Conservation (phyloP, 257 asterid species). For the Nemophila menziesii region DNA sequence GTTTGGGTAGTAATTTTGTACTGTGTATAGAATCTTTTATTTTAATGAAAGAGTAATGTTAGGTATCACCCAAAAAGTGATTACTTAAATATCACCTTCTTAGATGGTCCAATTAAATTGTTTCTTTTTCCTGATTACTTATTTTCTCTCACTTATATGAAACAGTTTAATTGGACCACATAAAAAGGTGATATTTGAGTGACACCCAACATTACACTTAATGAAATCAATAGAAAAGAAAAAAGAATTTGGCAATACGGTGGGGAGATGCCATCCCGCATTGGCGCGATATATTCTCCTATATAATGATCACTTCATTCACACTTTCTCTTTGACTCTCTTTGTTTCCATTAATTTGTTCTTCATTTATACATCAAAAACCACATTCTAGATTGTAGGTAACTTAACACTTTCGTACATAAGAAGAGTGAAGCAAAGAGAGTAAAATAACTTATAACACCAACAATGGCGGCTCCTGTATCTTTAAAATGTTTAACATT, state of each 20-base stretch:
- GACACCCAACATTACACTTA: no score
- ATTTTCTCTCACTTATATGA: no score
- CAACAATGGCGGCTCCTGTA: slow-evolving; percentile 41
- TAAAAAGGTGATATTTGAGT: no score
- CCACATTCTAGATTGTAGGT: background rate
- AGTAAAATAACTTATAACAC: background rate
- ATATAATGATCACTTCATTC: slow-evolving; percentile 32
- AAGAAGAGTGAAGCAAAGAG: background rate
- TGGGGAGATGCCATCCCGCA: background rate
- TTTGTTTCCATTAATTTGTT: slow-evolving; percentile 18
- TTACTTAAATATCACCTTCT: no score
- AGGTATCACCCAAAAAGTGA: no score
- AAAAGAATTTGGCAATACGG: slow-evolving; percentile 11
- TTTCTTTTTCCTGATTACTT: no score
- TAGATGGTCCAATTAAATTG: no score
- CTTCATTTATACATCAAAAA: slow-evolving; percentile 1
- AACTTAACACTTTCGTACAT: background rate
- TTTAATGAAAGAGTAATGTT: no score
- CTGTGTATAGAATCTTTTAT: no score
- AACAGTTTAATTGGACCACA: no score
- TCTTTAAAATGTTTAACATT: slow-evolving; percentile 15
- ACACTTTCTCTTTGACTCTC: slow-evolving; percentile 21
- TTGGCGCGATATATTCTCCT: slow-evolving; percentile 17
- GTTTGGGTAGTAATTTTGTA: no score
- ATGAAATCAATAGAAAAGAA: no score